phyloP scores from a whole-genome alignment of 495 filamentous ascomycete species.

The Daldinia childiae region DNA sequence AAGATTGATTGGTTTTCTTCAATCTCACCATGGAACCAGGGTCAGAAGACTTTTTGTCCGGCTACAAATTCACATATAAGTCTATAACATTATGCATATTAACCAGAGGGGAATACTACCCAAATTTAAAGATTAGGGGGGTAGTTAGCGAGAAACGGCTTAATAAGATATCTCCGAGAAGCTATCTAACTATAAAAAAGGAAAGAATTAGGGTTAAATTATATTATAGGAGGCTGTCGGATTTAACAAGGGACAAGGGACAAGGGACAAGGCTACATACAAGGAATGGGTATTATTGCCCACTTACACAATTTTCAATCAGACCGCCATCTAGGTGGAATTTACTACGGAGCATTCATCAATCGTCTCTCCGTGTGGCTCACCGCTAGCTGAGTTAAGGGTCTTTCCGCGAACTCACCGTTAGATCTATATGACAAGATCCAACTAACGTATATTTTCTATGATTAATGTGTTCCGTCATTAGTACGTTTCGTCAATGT shows the following conservation, averaged over 20 bases:
- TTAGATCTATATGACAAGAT: neutral
- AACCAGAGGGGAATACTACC: neutral
- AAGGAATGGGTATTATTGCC: neutral
- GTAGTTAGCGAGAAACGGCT: neutral
- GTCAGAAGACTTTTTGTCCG: conserved; percentile 6
- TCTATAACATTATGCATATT: neutral
- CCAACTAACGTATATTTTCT: neutral
- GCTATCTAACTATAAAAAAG: neutral
- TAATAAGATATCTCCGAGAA: neutral
- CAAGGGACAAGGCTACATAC: neutral
- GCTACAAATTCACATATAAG: conserved; percentile 10
- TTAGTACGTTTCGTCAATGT: neutral
- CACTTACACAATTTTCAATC: neutral
- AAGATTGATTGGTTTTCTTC: conserved; percentile 36
- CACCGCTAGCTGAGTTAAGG: neutral
- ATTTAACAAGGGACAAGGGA: neutral
- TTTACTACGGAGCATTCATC: neutral
- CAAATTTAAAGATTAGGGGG: neutral
- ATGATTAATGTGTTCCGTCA: neutral
- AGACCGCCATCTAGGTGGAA: neutral
- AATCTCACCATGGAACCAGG: conserved; percentile 21
- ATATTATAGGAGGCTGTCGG: neutral
- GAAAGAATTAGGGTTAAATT: neutral
- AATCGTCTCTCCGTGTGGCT: neutral
- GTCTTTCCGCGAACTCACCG: neutral